phyloP scores from a whole-genome alignment of 208 protist genomes.

The Angomonas ambiguus region DNA sequence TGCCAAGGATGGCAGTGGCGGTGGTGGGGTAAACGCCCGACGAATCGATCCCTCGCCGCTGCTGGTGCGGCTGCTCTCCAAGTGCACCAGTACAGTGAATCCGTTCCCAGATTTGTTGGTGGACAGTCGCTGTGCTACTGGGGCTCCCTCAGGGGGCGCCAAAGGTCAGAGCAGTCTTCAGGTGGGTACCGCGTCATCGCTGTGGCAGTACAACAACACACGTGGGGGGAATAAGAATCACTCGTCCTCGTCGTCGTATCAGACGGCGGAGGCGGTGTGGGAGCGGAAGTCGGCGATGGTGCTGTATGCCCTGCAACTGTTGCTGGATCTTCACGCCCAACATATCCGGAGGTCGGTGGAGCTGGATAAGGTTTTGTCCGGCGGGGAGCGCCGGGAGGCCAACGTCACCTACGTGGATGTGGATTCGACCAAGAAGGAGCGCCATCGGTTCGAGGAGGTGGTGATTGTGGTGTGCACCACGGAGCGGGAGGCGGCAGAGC shows the following conservation, averaged over 20 bases:
- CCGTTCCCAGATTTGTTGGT: slow-evolving; percentile 61
- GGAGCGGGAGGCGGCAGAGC: slow-evolving; percentile 21
- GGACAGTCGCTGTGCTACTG: slow-evolving; percentile 52
- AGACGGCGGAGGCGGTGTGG: not conserved
- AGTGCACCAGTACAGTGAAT: slow-evolving; percentile 32
- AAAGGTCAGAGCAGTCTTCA: slow-evolving; percentile 4
- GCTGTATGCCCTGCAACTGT: slow-evolving; percentile 7
- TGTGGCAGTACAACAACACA: slow-evolving; percentile 39
- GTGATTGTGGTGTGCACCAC: slow-evolving; percentile 30
- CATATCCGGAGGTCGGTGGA: not conserved
- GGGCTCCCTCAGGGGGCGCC: slow-evolving; percentile 1
- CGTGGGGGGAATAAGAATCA: not conserved
- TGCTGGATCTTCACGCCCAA: slow-evolving; percentile 1
- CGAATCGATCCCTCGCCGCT: slow-evolving; percentile 37
- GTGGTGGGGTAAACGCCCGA: not conserved
- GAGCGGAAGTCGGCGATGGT: not conserved
- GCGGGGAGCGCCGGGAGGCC: too few species aligned
- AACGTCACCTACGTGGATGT: not conserved
- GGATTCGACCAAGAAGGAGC: not conserved
- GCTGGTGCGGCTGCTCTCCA: slow-evolving; percentile 37
- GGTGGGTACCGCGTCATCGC: slow-evolving; percentile 28
- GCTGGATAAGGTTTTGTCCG: too few species aligned
- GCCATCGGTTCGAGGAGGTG: slow-evolving; percentile 27
- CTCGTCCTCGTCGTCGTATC: not conserved
- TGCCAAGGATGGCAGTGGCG: slow-evolving; percentile 1